Evolutionary conservation across 1,284 basidiomycete genomes (phyloP), one percentile per base, ranked within the genome.

Genomic region (Microbotryum silenes-acaulis): DNA sequence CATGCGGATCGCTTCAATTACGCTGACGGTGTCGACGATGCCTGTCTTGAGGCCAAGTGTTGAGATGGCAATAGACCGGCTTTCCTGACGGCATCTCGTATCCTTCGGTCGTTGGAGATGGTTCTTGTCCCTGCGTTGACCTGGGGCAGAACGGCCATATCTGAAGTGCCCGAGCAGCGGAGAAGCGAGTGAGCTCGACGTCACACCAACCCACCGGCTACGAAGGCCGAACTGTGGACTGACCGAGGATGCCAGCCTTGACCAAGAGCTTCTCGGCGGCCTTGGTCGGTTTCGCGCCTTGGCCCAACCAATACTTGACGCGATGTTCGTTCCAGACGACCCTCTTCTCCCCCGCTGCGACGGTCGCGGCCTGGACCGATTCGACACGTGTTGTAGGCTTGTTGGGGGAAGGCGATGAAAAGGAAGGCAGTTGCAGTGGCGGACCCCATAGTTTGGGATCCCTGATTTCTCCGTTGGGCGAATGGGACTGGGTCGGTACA

Each of bases 271-370:
- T 68, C 46, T 74, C 75, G 2, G 76, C 75, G 6, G 73, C 67
- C 59, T 76, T 75, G 51, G 65, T 70, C 2, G 76, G 76, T 56
- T 74, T 70, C 1, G 75, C 76, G 18, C 76, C 76, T n/a, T 69
- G 51, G 20, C 61, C 55, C 31, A 77, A 62, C 76, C 76, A 77
- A 56, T 73, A 72, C 31, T 56, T 48, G 23, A 77, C 73, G 25
- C 76, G 60, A 1, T 73, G 66, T 48, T 68, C 61, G 62, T 77
- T 76, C 75, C 75, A 76, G 46, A 72, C 71, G 23, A 76, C 61
- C 6, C 68, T 51, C 65, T 76, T 69, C 27, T 49, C 27, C 9
- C 67, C 67, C 50, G 60, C 56, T 23, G 48, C n/a, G 5, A 33
- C 7, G 42, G 49, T 18, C 21, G 12, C 46, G n/a, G 21, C 33